Base-by-base conservation (phyloP, 768 basidiomycete genomes). In the Xerocomellus amylosporus region DNA sequence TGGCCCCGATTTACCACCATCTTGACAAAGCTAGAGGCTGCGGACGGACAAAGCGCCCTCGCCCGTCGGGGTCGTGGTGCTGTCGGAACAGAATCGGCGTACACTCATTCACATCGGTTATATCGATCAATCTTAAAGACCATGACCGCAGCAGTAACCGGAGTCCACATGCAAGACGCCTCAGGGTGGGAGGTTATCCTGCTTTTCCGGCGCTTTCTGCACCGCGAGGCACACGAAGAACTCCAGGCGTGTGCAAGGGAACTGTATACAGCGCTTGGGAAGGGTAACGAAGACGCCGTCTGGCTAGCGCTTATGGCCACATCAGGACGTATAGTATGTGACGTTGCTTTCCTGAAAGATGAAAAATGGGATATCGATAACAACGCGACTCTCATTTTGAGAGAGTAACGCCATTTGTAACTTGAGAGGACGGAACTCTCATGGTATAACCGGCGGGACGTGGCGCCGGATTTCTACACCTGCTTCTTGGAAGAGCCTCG, bases 151-250 rank as follows among this genome's bases (percentile, higher is more conserved):
- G 82, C 87, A 8, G 78, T 84, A 22, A 74, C 74, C 45, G 78
- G 81, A 8, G 89, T 96, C 3, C 84, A 85, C 56, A 77, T 85
- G 36, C 83, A 84, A 55, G 90, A 95, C 48, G 59, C 74, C 5
- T 78, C 85, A 6, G 70, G 84, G 28, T 99, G 96, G 96, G 86
- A 96, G 56, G 82, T 93, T 42, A 76, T 88, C 28, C 58, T 95
- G 26, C 70, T 77, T 2, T 89, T 91, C 59, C 76, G 95, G 51
- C 79, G 90, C 39, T 97, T 97, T 66, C 70, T 98, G 54, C 81
- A 85, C 49, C 64, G 63, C 2, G 72, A 79, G 48, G 81, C 80
- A 5, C 86, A 97, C 55, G 80, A 80, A 46, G 93, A 93, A 62
- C 73, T 98, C 17, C 91, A 92, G 64, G 62, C 63, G 2, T 78